Conservation (phyloP, 1,284 basidiomycete species). For the Apiotrichum laibachii region DNA sequence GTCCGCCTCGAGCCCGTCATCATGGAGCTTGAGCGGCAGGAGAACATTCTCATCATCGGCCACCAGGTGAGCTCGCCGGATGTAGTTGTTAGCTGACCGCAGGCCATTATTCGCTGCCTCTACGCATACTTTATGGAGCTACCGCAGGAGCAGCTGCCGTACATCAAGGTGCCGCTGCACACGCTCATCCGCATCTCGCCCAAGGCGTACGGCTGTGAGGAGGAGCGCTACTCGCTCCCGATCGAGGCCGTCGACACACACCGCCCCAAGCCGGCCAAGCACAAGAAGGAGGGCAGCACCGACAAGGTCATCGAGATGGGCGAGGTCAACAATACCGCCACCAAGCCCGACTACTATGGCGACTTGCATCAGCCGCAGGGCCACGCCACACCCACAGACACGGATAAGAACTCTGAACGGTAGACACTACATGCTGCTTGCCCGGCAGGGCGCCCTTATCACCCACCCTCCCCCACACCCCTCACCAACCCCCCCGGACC, state of each 20-base stretch:
- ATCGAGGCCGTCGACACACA: constrained; percentile 92
- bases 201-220: constrained; percentile 97
- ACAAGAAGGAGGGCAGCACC: constrained; percentile 3
- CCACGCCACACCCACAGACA: too few species aligned
- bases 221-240: constrained; percentile 82
- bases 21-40: constrained; percentile 97
- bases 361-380: too few species aligned
- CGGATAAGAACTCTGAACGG: too few species aligned
- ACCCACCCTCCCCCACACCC: too few species aligned
- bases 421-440: too few species aligned
- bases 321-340: constrained; percentile 1
- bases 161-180: constrained; percentile 94
- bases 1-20: constrained; percentile 95
- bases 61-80: constrained; percentile 66
- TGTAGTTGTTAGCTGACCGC: constrained; percentile 4
- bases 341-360: constrained; percentile 22
- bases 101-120: constrained; percentile 88
- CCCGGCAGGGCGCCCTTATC: too few species aligned
- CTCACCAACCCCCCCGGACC: too few species aligned
- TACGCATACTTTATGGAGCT: constrained; percentile 95
- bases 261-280: constrained; percentile 69
- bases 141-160: constrained; percentile 89
- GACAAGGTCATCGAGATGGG: constrained; percentile 3
- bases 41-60: constrained; percentile 94
- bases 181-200: constrained; percentile 98